A percentile compares a stretch with the other conserved stretches of the same genome.
These are phyloP conservation scores for Neurospora sp. DNA, from an alignment of 495 filamentous ascomycete genomes.

Conservation along the genomic window DNA sequence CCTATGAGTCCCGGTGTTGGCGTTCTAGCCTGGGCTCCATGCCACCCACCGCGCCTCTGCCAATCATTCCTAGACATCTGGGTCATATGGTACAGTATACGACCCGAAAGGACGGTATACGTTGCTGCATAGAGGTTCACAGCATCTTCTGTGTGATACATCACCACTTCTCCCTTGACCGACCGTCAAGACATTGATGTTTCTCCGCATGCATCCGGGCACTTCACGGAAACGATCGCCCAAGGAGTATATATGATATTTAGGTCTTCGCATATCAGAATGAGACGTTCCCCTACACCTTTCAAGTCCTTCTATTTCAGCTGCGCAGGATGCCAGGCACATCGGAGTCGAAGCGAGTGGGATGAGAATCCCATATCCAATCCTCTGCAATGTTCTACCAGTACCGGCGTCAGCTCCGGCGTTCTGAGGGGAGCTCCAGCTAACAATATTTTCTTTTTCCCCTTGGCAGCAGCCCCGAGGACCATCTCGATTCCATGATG, in stretches of 20 bases:
- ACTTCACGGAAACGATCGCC: background rate
- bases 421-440: background rate
- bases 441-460: background rate
- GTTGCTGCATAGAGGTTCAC: background rate
- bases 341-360: background rate
- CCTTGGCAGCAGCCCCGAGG: background rate
- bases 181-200: background rate
- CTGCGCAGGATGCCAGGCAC: background rate
- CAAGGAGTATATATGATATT: background rate
- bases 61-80: background rate
- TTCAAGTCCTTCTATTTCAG: background rate
- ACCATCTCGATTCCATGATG: background rate
- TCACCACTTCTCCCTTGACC: background rate
- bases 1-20: background rate
- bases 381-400: background rate
- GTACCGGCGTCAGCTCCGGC: background rate
- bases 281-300: background rate
- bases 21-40: background rate
- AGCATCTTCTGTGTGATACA: background rate
- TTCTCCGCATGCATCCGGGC: background rate
- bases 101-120: background rate
- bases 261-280: background rate
- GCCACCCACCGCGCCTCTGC: background rate
- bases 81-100: background rate
- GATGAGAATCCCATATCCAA: background rate